A percentile compares a stretch with the other conserved stretches of the same genome.
These are phyloP conservation scores for Pseudopyricularia javanii DNA, from an alignment of 2,329 filamentous ascomycete genomes.

Conservation along the genomic window DNA sequence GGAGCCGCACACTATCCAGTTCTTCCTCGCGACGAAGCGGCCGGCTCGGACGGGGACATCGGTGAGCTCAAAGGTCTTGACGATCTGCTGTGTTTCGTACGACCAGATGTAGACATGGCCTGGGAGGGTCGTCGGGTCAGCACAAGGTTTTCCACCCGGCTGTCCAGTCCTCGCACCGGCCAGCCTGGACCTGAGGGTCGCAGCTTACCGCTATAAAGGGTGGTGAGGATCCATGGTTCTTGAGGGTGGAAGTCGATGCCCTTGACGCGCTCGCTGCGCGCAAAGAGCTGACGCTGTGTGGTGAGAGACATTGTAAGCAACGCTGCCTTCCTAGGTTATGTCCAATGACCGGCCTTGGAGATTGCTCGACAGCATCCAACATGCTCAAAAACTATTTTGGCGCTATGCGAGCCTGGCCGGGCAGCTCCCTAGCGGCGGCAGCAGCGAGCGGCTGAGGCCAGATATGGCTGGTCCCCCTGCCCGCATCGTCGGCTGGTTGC, in stretches of 20 bases:
- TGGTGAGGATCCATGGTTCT: constrained; percentile 92
- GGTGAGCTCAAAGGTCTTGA: constrained; percentile 98
- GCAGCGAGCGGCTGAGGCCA: not conserved
- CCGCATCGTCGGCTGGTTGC: not conserved
- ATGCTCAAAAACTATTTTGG: not conserved
- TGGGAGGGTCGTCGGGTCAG: constrained; percentile 17
- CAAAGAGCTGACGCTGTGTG: constrained; percentile 35
- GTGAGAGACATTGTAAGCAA: constrained; percentile 12
- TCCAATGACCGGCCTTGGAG: not conserved
- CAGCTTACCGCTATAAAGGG: constrained; percentile 77
- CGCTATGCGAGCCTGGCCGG: not conserved
- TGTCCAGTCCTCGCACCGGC: not conserved
- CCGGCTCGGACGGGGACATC: constrained; percentile 96
- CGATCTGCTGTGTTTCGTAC: constrained; percentile 89
- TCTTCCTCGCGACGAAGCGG: constrained; percentile 94
- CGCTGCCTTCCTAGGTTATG: not conserved
- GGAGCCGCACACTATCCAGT: constrained; percentile 94
- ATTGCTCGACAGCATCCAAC: too few relatives aligned
- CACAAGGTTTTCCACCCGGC: not conserved
- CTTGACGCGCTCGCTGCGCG: constrained; percentile 91
- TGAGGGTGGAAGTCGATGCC: constrained; percentile 94
- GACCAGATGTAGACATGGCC: constrained; percentile 99
- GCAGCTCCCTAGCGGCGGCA: not conserved
- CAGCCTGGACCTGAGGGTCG: not conserved
- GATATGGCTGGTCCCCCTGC: not conserved